Evolutionary conservation across 2,329 filamentous ascomycete genomes (phyloP).

Genomic region (Phialemoniopsis sp.): DNA sequence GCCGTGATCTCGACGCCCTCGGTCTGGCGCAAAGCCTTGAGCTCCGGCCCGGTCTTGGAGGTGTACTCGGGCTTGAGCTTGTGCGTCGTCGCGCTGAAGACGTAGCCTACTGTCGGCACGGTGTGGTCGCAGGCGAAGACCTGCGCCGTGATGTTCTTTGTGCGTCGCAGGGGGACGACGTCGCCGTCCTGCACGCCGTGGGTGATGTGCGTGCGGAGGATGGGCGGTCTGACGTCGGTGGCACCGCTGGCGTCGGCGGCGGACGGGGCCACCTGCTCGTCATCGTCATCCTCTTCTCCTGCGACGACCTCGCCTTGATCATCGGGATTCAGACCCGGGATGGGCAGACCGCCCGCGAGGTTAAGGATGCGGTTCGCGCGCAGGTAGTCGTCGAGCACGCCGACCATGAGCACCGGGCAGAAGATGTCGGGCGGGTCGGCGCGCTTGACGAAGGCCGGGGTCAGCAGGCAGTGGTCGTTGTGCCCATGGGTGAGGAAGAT

Average conservation of each 20-base stretch:
- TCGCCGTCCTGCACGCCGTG: constrained; percentile 30
- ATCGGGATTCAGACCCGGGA: constrained; percentile 10
- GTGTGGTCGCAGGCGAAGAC: constrained; percentile 42
- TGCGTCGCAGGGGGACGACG: constrained; percentile 25
- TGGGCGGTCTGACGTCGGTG: constrained; percentile 10
- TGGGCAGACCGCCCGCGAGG: constrained; percentile 27
- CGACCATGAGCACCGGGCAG: constrained; percentile 34
- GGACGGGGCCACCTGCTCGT: neutral
- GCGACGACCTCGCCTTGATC: constrained; percentile 12
- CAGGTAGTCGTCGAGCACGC: constrained; percentile 32
- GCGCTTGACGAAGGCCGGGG: constrained; percentile 36
- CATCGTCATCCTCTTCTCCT: constrained; percentile 8
- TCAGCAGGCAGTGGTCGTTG: constrained; percentile 38
- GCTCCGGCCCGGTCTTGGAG: constrained; percentile 25
- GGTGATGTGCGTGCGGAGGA: constrained; percentile 32
- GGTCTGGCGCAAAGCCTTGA: constrained; percentile 29
- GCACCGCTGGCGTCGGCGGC: constrained; percentile 3
- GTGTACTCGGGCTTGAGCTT: constrained; percentile 32
- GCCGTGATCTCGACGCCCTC: constrained; percentile 32
- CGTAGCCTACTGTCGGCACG: constrained; percentile 42
- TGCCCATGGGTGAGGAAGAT: constrained; percentile 47
- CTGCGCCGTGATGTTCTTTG: constrained; percentile 30
- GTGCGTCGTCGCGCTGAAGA: constrained; percentile 33
- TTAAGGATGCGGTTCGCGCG: constrained; percentile 36
- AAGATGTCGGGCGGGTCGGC: constrained; percentile 41